Evolutionary conservation across 2,329 filamentous ascomycete species (phyloP).

Genomic region (Myrmaecium sp.): DNA sequence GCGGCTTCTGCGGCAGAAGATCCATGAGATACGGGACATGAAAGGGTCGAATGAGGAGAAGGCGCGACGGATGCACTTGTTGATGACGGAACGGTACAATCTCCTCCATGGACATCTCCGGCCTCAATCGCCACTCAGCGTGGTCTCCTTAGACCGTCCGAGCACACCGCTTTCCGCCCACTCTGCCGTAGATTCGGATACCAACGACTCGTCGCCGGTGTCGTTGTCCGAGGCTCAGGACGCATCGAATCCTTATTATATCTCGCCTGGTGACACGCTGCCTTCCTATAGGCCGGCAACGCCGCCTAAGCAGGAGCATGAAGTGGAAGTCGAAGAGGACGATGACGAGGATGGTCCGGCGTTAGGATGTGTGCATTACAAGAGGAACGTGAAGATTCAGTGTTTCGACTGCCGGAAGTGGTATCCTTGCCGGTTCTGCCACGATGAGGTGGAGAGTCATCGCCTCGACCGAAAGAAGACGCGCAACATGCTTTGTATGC

Average conservation of each 20-base stretch:
- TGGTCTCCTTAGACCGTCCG: conserved; percentile 20
- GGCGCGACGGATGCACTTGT: conserved; percentile 29
- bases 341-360: conserved; percentile 26
- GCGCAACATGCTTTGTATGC: conserved; percentile 94
- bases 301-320: conserved; percentile 5
- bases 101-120: conserved; percentile 10
- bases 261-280: conserved; percentile 12
- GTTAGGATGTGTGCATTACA: conserved; percentile 83
- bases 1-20: conserved; percentile 26
- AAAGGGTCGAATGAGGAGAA: conserved; percentile 29
- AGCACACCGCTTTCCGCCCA: conserved; percentile 19
- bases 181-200: conserved; percentile 16
- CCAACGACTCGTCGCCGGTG: conserved; percentile 16
- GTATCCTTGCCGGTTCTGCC: conserved; percentile 92
- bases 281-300: conserved; percentile 14
- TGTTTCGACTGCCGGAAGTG: conserved; percentile 78
- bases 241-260: too few species aligned
- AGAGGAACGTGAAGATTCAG: conserved; percentile 88
- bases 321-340: conserved; percentile 33
- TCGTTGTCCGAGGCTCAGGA: conserved; percentile 18
- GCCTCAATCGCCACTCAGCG: conserved; percentile 21
- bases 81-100: conserved; percentile 33
- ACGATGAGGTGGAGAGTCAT: conserved; percentile 70
- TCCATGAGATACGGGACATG: conserved; percentile 30
- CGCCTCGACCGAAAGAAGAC: conserved; percentile 66